Conservation (phyloP, 352 stramenopile genomes). For the Globisporangium echinulatum region DNA sequence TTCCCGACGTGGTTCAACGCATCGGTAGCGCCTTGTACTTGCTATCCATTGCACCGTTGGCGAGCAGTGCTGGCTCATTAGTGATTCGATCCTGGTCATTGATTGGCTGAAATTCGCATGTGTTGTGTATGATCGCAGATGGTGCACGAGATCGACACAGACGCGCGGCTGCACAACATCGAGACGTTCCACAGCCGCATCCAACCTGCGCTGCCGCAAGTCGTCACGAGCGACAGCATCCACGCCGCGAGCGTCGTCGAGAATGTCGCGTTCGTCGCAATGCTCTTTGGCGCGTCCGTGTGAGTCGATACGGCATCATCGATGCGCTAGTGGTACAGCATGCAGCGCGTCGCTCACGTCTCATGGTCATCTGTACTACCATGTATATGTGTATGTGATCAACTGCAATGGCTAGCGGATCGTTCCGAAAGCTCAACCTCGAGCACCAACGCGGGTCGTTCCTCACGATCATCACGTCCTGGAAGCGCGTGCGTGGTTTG, state of each 20-base stretch:
- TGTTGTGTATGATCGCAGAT: conserved; percentile 29
- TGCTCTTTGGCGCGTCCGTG: conserved; percentile 71
- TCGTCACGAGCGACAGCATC: conserved; percentile 72
- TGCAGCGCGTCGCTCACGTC: conserved; percentile 4
- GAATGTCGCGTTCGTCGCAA: conserved; percentile 73
- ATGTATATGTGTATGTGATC: too few species aligned
- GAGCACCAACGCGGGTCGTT: conserved; percentile 59
- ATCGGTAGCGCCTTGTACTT: conserved; percentile 21
- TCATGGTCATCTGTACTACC: not conserved
- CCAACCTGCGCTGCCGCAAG: conserved; percentile 54
- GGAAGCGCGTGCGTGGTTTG: conserved; percentile 64
- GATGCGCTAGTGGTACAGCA: too few species aligned
- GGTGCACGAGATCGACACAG: conserved; percentile 67
- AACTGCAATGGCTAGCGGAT: conserved; percentile 17
- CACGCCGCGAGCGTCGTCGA: conserved; percentile 49
- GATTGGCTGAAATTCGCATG: not conserved
- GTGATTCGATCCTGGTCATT: not conserved
- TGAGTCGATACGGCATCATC: conserved; percentile 10
- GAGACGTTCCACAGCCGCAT: conserved; percentile 57
- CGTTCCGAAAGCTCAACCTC: conserved; percentile 45
- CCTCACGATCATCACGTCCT: conserved; percentile 64
- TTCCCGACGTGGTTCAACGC: conserved; percentile 69
- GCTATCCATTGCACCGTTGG: not conserved
- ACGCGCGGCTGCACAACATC: conserved; percentile 65
- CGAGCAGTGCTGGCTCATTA: not conserved